phyloP scores from a whole-genome alignment of 495 filamentous ascomycete genomes.

The Penicillium bovifimosum region DNA sequence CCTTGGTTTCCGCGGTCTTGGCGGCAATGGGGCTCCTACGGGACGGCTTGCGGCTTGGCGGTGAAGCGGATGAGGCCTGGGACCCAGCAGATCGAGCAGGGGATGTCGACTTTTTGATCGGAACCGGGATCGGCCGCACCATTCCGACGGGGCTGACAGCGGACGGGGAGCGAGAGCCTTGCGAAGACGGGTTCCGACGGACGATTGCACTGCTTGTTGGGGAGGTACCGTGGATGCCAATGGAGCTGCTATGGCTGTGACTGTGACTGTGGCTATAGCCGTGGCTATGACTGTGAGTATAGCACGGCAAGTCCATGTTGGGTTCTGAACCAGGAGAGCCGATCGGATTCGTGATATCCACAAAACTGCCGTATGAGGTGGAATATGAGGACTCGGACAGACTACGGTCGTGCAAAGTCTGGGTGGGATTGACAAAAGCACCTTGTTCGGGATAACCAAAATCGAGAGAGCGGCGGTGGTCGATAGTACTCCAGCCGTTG shows the following conservation, averaged over 20 bases:
- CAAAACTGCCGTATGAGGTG: conserved; percentile 68
- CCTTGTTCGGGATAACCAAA: conserved; percentile 47
- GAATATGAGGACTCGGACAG: conserved; percentile 81
- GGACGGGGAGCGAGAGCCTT: conserved; percentile 45
- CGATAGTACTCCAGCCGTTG: conserved; percentile 75
- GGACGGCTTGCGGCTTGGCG: conserved; percentile 59
- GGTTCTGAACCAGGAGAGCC: conserved; percentile 62
- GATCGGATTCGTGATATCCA: conserved; percentile 70
- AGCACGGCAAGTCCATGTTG: conserved; percentile 57
- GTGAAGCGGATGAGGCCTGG: conserved; percentile 55
- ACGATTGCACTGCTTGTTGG: conserved; percentile 36
- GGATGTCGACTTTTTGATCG: conserved; percentile 64
- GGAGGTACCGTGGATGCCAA: conserved; percentile 22
- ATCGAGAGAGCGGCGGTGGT: conserved; percentile 52
- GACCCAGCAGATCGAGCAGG: conserved; percentile 53
- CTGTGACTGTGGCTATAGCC: conserved; percentile 15
- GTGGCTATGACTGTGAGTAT: conserved; percentile 21
- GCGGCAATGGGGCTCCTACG: conserved; percentile 71
- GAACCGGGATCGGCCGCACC: conserved; percentile 57
- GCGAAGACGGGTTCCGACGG: conserved; percentile 36
- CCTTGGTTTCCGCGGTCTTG: conserved; percentile 75
- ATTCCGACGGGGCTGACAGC: conserved; percentile 62
- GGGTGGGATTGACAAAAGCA: conserved; percentile 79
- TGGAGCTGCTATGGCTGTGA: conserved; percentile 30
- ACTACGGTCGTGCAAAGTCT: conserved; percentile 78